A percentile compares a stretch with the other conserved stretches of the same genome.
These are phyloP conservation scores for Setaria viridis DNA, from an alignment of 202 grass and related monocot species.

Conservation along the genomic window DNA sequence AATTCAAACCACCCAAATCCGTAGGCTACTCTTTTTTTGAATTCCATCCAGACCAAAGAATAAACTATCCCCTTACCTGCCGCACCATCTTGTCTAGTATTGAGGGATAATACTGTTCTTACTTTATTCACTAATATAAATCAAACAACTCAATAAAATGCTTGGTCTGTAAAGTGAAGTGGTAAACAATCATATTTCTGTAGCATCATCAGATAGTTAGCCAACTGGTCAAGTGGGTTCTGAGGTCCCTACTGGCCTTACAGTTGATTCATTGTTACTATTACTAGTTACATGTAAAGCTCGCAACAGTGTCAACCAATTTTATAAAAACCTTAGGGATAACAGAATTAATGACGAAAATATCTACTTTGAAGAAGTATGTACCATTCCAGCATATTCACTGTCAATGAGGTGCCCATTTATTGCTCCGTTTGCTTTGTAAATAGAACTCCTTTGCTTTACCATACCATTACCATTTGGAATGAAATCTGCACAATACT, in stretches of 20 bases:
- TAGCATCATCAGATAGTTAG: slow-evolving; percentile 24
- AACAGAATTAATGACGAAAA: slow-evolving; percentile 28
- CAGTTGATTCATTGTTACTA: slow-evolving; percentile 27
- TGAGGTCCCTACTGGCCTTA: background rate
- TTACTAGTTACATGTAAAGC: slow-evolving; percentile 26
- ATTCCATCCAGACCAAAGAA: slow-evolving; percentile 6
- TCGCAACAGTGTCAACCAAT: slow-evolving; percentile 9
- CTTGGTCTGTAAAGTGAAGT: slow-evolving; percentile 26
- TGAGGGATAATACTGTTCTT: slow-evolving; percentile 1
- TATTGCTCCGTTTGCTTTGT: slow-evolving; percentile 52
- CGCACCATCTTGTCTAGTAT: background rate
- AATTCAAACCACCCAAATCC: background rate
- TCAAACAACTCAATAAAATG: slow-evolving; percentile 22
- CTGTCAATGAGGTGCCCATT: slow-evolving; percentile 55
- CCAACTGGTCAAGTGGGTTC: slow-evolving; percentile 14
- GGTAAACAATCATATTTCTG: slow-evolving; percentile 14
- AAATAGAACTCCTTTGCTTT: slow-evolving; percentile 58
- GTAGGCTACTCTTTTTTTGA: slow-evolving; percentile 10
- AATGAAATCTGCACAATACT: slow-evolving; percentile 69
- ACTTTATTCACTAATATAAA: background rate
- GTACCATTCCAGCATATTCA: slow-evolving; percentile 81
- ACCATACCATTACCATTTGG: slow-evolving; percentile 61
- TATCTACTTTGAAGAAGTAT: slow-evolving; percentile 35
- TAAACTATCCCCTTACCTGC: slow-evolving; percentile 6
- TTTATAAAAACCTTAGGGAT: background rate